Percentiles rank a stretch among this genome's conserved stretches.
Evolutionary conservation across 2,329 filamentous ascomycete genomes (phyloP).

Genomic region (Colletotrichum lupini): DNA sequence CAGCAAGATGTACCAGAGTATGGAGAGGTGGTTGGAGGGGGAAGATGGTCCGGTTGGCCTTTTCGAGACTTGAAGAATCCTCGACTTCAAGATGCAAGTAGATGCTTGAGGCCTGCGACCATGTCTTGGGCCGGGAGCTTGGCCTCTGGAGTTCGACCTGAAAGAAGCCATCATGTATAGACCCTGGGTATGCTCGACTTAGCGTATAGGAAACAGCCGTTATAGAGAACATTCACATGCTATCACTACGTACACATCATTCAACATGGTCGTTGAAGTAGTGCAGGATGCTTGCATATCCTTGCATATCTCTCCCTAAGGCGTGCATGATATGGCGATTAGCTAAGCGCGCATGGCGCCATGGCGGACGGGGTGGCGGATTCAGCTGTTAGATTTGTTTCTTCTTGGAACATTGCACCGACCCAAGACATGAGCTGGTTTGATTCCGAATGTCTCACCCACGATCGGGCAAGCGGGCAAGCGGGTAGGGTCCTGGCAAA

Average conservation of each 20-base stretch:
- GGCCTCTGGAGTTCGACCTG: not conserved
- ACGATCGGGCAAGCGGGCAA: not conserved
- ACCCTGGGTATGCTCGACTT: not conserved
- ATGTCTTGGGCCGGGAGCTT: not conserved
- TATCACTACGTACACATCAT: not conserved
- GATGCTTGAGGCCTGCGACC: not conserved
- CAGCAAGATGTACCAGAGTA: conserved; percentile 55
- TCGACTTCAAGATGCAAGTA: not conserved
- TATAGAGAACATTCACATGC: not conserved
- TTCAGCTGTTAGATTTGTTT: not conserved
- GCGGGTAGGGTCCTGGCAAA: not conserved
- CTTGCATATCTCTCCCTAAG: not conserved
- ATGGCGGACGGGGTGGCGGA: not conserved
- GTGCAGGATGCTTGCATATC: not conserved
- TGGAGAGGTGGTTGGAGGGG: conserved; percentile 53
- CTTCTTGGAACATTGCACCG: not conserved
- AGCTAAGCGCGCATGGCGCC: not conserved
- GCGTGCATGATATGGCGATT: not conserved
- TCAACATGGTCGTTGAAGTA: not conserved
- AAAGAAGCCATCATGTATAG: not conserved
- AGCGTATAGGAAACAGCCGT: not conserved
- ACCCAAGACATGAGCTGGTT: not conserved
- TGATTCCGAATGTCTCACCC: not conserved
- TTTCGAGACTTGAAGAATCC: not conserved
- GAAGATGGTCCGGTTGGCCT: conserved; percentile 22